Evolutionary conservation across 179 eudicot genomes (phyloP).

Genomic region (Heliamphora pulchella): DNA sequence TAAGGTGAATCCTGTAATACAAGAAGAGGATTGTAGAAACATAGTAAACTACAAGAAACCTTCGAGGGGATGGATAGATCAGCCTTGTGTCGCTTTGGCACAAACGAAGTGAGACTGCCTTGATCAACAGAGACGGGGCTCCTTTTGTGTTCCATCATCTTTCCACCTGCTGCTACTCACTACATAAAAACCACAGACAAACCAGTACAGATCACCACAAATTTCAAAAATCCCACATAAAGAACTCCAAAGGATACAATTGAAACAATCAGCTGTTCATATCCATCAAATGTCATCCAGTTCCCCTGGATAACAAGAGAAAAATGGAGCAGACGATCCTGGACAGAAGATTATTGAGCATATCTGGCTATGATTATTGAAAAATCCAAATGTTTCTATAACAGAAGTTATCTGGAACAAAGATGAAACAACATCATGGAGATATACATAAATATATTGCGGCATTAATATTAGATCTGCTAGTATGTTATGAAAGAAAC

Average conservation of each 20-base stretch:
- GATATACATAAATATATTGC: neutral
- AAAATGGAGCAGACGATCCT: slow-evolving; percentile 6
- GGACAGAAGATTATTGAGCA: neutral
- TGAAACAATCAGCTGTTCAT: neutral
- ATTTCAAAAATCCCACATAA: neutral
- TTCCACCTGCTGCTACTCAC: slow-evolving; percentile 22
- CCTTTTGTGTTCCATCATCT: slow-evolving; percentile 71
- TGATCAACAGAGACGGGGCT: slow-evolving; percentile 48
- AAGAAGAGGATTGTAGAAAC: neutral
- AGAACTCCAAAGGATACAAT: neutral
- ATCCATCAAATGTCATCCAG: slow-evolving; percentile 1
- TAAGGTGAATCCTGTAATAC: neutral
- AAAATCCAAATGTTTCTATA: neutral
- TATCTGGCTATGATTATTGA: neutral
- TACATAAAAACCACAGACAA: slow-evolving; percentile 3
- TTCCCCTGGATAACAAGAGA: neutral
- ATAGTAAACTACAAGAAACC: slow-evolving; percentile 29
- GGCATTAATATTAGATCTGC: neutral
- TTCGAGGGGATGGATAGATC: slow-evolving; percentile 55
- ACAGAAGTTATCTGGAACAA: neutral
- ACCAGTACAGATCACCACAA: neutral
- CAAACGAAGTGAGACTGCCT: slow-evolving; percentile 42
- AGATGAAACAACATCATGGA: neutral
- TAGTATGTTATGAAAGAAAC: neutral
- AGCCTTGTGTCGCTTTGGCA: slow-evolving; percentile 56